Evolutionary conservation across 2,329 filamentous ascomycete genomes (phyloP).

Genomic region (Phialophora expanda): DNA sequence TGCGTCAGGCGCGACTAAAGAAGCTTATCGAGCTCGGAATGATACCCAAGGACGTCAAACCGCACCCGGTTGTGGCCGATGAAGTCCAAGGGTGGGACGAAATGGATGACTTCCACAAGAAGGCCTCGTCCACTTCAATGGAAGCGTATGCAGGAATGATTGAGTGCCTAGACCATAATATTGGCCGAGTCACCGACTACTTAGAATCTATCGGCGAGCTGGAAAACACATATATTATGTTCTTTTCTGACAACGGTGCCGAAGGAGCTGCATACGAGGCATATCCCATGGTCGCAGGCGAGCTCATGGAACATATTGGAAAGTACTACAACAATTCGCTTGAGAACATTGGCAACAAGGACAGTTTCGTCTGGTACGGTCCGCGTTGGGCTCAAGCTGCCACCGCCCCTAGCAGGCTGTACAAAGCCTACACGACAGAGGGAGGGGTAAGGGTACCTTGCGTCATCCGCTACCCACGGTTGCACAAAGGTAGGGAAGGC

Average conservation of each 20-base stretch:
- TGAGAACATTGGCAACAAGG: slow-evolving; percentile 54
- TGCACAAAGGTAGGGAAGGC: slow-evolving; percentile 31
- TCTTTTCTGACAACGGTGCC: slow-evolving; percentile 58
- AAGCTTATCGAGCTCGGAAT: slow-evolving; percentile 54
- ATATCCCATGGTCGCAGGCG: slow-evolving; percentile 50
- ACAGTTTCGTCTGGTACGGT: slow-evolving; percentile 59
- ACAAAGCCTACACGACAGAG: slow-evolving; percentile 47
- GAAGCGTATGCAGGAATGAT: slow-evolving; percentile 60
- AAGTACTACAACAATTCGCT: slow-evolving; percentile 57
- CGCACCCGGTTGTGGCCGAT: slow-evolving; percentile 52
- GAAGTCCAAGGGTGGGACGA: slow-evolving; percentile 52
- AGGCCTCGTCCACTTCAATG: slow-evolving; percentile 54
- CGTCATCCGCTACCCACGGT: slow-evolving; percentile 44
- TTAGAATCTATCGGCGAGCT: slow-evolving; percentile 54
- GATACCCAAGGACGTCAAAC: slow-evolving; percentile 49
- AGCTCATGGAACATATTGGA: slow-evolving; percentile 50
- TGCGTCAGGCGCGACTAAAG: slow-evolving; percentile 53
- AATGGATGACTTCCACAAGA: slow-evolving; percentile 47
- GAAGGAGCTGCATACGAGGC: slow-evolving; percentile 56
- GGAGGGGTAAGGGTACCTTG: slow-evolving; percentile 46
- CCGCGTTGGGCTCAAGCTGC: slow-evolving; percentile 57
- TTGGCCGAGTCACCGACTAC: slow-evolving; percentile 55
- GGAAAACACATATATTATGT: slow-evolving; percentile 57
- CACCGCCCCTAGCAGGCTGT: slow-evolving; percentile 49
- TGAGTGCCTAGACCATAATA: slow-evolving; percentile 53